Evolutionary conservation across 2,329 filamentous ascomycete genomes (phyloP).

Genomic region (Venturia asperata): DNA sequence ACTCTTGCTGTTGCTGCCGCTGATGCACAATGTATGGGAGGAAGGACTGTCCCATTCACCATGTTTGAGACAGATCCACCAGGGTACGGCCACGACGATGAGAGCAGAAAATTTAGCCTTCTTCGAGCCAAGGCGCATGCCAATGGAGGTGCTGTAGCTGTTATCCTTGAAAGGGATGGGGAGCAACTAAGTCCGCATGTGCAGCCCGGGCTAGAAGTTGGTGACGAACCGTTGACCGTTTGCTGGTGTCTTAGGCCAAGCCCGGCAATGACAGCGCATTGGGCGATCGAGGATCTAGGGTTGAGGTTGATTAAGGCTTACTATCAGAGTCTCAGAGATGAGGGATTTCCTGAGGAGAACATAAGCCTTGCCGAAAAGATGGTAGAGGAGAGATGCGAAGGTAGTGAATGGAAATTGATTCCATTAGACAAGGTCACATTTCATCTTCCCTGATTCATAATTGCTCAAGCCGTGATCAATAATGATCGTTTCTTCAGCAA

Average conservation of each 20-base stretch:
- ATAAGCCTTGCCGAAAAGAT: conserved; percentile 23
- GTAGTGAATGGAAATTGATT: not conserved
- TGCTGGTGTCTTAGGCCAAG: conserved; percentile 24
- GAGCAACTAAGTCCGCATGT: conserved; percentile 23
- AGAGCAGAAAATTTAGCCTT: conserved; percentile 16
- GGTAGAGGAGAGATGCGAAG: conserved; percentile 20
- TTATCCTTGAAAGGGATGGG: conserved; percentile 22
- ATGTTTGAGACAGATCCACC: conserved; percentile 24
- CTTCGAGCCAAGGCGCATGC: conserved; percentile 22
- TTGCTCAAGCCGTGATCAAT: too few species aligned
- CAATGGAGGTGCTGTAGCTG: conserved; percentile 23
- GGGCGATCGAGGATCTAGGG: conserved; percentile 19
- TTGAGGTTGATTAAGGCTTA: conserved; percentile 22
- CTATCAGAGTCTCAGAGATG: conserved; percentile 23
- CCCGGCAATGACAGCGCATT: conserved; percentile 19
- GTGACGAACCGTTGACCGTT: conserved; percentile 23
- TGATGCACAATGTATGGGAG: conserved; percentile 18
- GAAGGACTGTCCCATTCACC: conserved; percentile 22
- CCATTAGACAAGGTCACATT: conserved; percentile 2
- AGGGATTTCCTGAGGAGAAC: conserved; percentile 24
- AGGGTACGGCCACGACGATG: conserved; percentile 15
- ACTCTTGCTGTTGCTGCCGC: conserved; percentile 23
- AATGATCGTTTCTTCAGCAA: too few species aligned
- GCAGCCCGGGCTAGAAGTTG: conserved; percentile 24
- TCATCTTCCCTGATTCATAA: not conserved